Evolutionary conservation across 225 moss, liverwort and hornwort genomes (phyloP), one percentile per base, ranked within the genome.

Genomic region (Bryoerythrophyllum caledonicum): DNA sequence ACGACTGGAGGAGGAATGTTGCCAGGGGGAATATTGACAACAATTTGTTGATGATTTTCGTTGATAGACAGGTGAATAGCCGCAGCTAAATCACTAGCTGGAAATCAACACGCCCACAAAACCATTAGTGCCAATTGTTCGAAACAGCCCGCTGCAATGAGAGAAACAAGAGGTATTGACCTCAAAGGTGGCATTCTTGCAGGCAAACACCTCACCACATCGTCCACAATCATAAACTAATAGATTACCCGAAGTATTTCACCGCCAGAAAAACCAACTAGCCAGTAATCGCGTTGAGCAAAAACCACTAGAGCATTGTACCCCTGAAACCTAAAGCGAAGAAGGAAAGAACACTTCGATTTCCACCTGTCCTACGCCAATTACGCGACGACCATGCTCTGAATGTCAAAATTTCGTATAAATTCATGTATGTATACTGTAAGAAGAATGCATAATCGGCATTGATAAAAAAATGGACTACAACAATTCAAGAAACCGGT

Each of bases 61-160:
- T 95, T 92, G 40, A 99, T 95, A 41, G 99, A 99, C 23, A 99
- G 88, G 84, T 95, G 95, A 58, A 99, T 99, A 51, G 99, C 99
- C 66, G 99, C 93, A 77, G 90, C 95, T 76, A 99, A 87, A 76
- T 99, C 99, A 74, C 93, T 93, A 74, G 95, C 99, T 99, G 93
- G 80, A 85, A 63, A 76, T 60, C 49, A 77, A 71, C 72, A 65
- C 54, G 23, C 10, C 1, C 59, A 68, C 15, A 83, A 62, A 72
- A 55, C 14, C 26, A 66, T 77, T 34, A 71, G 65, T 25, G 28
- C 65, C 44, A 73, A 60, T 32, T 32, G 43, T 16, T 26, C 60
- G n/a, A 70, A 10, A 25, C 17, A 70, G 34, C 41, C 65, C 35
- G 26, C 60, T 54, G 25, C 71, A 65, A 67, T 10, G 27, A 82